phyloP scores from a whole-genome alignment of 2,329 filamentous ascomycete species.

The Botrytis deweyae region DNA sequence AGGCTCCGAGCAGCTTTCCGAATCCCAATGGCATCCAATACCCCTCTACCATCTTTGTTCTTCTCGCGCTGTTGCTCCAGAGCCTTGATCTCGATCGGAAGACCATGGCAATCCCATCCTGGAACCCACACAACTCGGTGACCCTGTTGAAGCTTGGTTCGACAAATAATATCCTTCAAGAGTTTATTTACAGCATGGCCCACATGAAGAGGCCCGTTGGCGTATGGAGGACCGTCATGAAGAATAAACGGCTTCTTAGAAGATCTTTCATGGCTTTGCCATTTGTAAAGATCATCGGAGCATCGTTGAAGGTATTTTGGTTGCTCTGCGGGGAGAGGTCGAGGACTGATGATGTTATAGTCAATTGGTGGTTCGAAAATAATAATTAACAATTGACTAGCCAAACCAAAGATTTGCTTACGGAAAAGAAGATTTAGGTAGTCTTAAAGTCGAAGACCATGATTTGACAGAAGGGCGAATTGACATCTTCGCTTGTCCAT shows the following conservation, averaged over 20 bases:
- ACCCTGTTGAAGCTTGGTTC: slow-evolving; percentile 74
- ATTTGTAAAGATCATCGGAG: slow-evolving; percentile 84
- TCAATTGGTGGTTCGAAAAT: slow-evolving; percentile 18
- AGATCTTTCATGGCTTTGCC: slow-evolving; percentile 58
- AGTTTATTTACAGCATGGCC: slow-evolving; percentile 97
- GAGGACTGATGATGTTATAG: slow-evolving; percentile 32
- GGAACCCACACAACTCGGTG: slow-evolving; percentile 78
- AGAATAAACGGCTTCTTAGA: slow-evolving; percentile 64
- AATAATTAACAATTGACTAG: slow-evolving; percentile 22
- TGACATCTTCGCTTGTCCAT: slow-evolving; percentile 36
- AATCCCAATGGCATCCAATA: slow-evolving; percentile 55
- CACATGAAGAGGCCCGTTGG: slow-evolving; percentile 87
- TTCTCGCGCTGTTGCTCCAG: slow-evolving; percentile 46
- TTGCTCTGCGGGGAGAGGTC: slow-evolving; percentile 46
- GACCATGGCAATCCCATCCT: slow-evolving; percentile 96
- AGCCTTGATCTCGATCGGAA: slow-evolving; percentile 96
- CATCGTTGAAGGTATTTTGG: slow-evolving; percentile 68
- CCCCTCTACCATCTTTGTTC: slow-evolving; percentile 36
- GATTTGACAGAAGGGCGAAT: slow-evolving; percentile 47
- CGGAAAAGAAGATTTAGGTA: slow-evolving; percentile 75
- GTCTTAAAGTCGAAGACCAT: slow-evolving; percentile 72
- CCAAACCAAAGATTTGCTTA: slow-evolving; percentile 42
- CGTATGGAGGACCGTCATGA: slow-evolving; percentile 96
- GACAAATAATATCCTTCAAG: slow-evolving; percentile 88
- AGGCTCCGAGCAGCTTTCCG: slow-evolving; percentile 63